Conservation (phyloP, 179 eudicot genomes). For the Silene vulgaris region DNA sequence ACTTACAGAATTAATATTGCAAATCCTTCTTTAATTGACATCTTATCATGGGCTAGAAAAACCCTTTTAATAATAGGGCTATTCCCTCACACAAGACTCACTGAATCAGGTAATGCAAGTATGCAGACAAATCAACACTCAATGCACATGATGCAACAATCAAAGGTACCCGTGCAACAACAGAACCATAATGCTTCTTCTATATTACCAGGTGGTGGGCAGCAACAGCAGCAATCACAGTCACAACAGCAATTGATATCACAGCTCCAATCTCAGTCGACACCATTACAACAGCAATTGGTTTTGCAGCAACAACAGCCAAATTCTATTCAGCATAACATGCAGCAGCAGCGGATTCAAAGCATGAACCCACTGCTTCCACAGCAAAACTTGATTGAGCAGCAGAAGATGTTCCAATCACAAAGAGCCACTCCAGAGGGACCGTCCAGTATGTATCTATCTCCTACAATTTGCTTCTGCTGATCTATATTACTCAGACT, state of each 20-base stretch:
- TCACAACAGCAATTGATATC: constrained; percentile 66
- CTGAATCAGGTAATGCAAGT: constrained; percentile 40
- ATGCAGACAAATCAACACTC: constrained; percentile 65
- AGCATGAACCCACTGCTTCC: constrained; percentile 62
- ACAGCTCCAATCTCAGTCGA: constrained; percentile 74
- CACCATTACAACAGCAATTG: constrained; percentile 67
- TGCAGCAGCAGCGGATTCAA: constrained; percentile 90
- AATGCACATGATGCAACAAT: constrained; percentile 56
- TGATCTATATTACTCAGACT: no score
- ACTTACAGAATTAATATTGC: no score
- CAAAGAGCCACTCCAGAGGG: constrained; percentile 66
- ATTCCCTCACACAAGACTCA: neutral
- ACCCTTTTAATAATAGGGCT: no score
- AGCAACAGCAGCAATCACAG: constrained; percentile 47
- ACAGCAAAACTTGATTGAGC: constrained; percentile 68
- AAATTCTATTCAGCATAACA: constrained; percentile 57
- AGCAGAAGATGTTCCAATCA: constrained; percentile 73
- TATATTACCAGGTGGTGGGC: constrained; percentile 47
- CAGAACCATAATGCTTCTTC: constrained; percentile 47
- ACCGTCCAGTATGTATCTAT: constrained; percentile 58
- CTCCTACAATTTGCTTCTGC: neutral
- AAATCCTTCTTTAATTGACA: no score
- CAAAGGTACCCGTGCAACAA: constrained; percentile 58
- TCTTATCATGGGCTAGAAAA: no score
- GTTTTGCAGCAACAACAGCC: constrained; percentile 61